Evolutionary conservation across 2,329 filamentous ascomycete species (phyloP), one percentile per base, ranked within the genome.

Genomic region (Aspergillus fructus): DNA sequence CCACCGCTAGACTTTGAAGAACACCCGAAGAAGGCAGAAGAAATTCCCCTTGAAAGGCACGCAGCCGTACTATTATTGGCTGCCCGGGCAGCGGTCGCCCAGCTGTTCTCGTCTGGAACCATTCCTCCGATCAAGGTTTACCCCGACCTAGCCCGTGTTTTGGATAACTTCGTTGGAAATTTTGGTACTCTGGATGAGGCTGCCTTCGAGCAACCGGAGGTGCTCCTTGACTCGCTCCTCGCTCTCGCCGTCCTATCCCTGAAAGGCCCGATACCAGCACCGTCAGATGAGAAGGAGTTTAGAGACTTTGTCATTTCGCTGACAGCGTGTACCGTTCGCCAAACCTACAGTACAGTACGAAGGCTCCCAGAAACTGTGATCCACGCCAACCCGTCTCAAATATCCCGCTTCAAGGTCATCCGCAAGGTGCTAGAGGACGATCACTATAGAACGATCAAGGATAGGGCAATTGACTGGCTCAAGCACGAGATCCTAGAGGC

Each of bases 381-480:
- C 3, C 79, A 82, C 58, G 82, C 77, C 2, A 80, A 85, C 54
- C 80, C 83, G 4, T 80, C 81, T 9, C 76, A 81, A 27, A 65
- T 76, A 6, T 77, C 78, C 1, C 78, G 83, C 3, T 75, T 84
- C 33, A 80, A 79, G 4, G 78, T 85, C 61, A 83, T 85, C 53
- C 76, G 78, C 4, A 79, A 81, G 45, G 81, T 83, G 3, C 72
- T 86, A 3, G 80, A 84, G 60, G 76, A 84, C 49, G 81, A 81
- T 17, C 76, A 77, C 0, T 79, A 83, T 57, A 77, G 80, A 46
- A 81, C 82, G 15, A 77, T 83, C 39, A 83, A 83, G 63, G 81
- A 83, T 37, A 80, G 79, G 42, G 84, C 83, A 3, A 79, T 87
- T 5, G 79, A 80, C 34, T 87, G 84, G 84, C 72, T 86, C 34